phyloP scores from a whole-genome alignment of 78 protist species.

The Polysphondylium violaceum region DNA sequence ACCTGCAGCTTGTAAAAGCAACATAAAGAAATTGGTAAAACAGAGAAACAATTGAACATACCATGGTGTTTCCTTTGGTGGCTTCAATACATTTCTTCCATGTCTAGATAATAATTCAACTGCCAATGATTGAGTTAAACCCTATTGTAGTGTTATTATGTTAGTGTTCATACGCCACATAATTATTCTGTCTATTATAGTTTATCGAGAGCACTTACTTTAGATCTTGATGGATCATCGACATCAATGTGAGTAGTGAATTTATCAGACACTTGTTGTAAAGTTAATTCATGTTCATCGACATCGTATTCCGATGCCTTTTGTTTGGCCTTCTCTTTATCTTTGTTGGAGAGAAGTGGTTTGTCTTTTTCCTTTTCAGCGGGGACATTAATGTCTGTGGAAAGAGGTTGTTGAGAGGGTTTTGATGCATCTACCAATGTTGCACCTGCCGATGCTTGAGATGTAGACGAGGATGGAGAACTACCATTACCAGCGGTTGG shows the following conservation, averaged over 20 bases:
- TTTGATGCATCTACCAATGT: not conserved
- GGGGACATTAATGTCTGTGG: not conserved
- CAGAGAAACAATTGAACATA: conserved; percentile 31
- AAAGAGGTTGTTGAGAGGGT: not conserved
- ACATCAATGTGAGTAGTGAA: conserved; percentile 34
- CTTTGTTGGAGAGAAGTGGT: conserved; percentile 9
- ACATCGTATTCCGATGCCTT: conserved; percentile 72
- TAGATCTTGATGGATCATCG: conserved; percentile 35
- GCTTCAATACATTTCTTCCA: conserved; percentile 65
- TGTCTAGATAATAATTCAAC: conserved; percentile 2
- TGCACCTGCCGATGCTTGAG: not conserved
- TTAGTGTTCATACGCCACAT: not conserved
- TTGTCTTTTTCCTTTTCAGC: conserved; percentile 5
- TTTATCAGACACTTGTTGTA: conserved; percentile 31
- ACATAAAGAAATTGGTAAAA: conserved; percentile 76
- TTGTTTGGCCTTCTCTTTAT: conserved; percentile 26
- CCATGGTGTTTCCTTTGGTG: conserved; percentile 80
- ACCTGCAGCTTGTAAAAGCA: conserved; percentile 70
- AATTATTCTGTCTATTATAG: not conserved
- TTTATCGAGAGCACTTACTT: not conserved
- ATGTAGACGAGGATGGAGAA: not conserved
- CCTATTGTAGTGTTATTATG: not conserved
- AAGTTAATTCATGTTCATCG: conserved; percentile 63
- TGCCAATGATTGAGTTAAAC: conserved; percentile 42
- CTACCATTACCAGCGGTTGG: not conserved